Conservation (phyloP, 805 yeast species). For the Starmerella vaccinii region DNA sequence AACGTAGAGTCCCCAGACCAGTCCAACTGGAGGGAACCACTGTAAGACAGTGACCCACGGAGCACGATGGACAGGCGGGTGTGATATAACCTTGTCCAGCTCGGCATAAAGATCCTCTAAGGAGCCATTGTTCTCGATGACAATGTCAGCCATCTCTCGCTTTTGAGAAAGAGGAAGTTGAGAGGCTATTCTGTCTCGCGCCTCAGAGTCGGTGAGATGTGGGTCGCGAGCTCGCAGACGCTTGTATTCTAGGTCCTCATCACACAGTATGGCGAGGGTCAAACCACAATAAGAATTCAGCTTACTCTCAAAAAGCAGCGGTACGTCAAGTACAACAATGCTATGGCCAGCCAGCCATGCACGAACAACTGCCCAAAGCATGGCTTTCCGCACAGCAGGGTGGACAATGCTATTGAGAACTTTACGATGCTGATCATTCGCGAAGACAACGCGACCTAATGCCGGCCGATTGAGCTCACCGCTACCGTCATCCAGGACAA, state of each 20-base stretch:
- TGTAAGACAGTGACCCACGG: constrained; percentile 25
- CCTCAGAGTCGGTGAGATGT: constrained; percentile 54
- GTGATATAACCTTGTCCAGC: constrained; percentile 35
- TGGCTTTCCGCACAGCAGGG: constrained; percentile 69
- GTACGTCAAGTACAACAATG: constrained; percentile 76
- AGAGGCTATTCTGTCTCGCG: constrained; percentile 56
- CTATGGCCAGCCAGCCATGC: constrained; percentile 50
- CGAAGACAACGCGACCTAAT: constrained; percentile 71
- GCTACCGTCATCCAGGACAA: constrained; percentile 35
- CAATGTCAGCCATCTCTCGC: constrained; percentile 47
- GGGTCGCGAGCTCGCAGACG: constrained; percentile 61
- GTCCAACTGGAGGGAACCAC: constrained; percentile 33
- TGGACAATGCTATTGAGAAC: constrained; percentile 70
- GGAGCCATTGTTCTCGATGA: constrained; percentile 52
- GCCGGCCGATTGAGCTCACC: constrained; percentile 53
- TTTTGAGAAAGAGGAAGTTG: constrained; percentile 64
- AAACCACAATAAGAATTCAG: constrained; percentile 62
- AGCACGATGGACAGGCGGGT: constrained; percentile 33
- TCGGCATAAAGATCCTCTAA: constrained; percentile 37
- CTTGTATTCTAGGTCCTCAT: constrained; percentile 45
- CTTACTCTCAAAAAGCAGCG: constrained; percentile 73
- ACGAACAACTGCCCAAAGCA: constrained; percentile 44
- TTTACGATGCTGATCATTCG: constrained; percentile 47
- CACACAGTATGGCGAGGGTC: constrained; percentile 58
- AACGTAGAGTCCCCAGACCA: constrained; percentile 16